Conservation (phyloP, 441 rosid genomes). For the Erodium moschatum region DNA sequence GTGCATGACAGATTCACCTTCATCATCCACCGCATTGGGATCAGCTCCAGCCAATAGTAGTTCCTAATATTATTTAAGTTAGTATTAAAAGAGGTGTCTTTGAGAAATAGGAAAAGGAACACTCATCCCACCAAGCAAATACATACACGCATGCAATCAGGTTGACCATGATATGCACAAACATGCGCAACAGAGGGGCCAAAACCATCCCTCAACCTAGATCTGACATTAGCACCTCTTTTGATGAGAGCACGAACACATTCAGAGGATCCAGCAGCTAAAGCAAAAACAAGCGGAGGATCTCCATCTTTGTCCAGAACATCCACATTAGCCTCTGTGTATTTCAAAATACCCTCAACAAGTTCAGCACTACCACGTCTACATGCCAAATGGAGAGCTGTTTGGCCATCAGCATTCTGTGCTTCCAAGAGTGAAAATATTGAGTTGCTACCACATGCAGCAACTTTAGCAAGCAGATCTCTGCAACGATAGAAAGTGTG, state of each 20-base stretch:
- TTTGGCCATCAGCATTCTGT: constrained; percentile 87
- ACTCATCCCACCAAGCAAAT: constrained; percentile 22
- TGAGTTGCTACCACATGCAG: constrained; percentile 39
- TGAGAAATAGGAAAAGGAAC: constrained; percentile 15
- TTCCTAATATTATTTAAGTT: constrained; percentile 45
- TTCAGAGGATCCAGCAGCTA: constrained; percentile 97
- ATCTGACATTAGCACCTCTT: constrained; percentile 75
- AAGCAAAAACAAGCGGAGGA: constrained; percentile 97
- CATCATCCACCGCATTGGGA: constrained; percentile 99
- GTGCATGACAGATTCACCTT: constrained; percentile 95
- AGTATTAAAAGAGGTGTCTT: constrained; percentile 14
- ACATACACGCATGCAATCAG: constrained; percentile 98
- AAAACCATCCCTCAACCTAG: constrained; percentile 81
- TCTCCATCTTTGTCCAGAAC: constrained; percentile 92
- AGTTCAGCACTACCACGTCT: constrained; percentile 90
- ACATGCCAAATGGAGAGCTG: constrained; percentile 95
- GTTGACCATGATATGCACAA: constrained; percentile 98
- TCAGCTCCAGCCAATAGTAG: constrained; percentile 95
- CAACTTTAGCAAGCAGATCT: constrained; percentile 68
- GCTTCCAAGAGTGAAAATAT: constrained; percentile 62
- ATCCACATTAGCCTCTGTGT: constrained; percentile 65
- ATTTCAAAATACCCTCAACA: constrained; percentile 70
- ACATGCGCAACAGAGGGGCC: constrained; percentile 99
- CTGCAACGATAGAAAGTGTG: constrained; percentile 30
- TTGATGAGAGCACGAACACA: constrained; percentile 78